Conservation (phyloP, 208 protist genomes). For the Trypanosoma congolense region DNA sequence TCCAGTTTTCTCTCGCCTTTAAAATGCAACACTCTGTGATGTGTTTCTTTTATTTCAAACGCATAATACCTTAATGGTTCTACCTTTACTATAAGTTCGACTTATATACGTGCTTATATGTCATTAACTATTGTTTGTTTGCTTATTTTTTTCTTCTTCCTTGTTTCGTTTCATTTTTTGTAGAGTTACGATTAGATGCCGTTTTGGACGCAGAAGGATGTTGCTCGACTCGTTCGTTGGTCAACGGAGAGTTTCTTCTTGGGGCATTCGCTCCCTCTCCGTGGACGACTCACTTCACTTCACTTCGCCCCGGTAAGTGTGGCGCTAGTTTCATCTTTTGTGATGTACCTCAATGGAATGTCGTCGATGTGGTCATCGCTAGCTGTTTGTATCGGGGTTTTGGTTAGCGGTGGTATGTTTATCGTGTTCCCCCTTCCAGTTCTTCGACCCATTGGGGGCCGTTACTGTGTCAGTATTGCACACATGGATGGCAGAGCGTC, state of each 20-base stretch:
- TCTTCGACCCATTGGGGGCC: constrained; percentile 43
- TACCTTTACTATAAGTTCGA: not conserved
- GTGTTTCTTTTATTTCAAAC: no score
- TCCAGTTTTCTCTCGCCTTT: no score
- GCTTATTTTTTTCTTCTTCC: constrained; percentile 5
- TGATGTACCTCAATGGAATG: constrained; percentile 13
- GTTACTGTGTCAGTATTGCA: constrained; percentile 36
- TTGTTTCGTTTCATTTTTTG: not conserved
- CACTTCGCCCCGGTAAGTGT: constrained; percentile 15
- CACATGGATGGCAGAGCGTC: constrained; percentile 28
- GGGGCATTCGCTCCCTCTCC: constrained; percentile 1
- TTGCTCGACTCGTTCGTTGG: not conserved
- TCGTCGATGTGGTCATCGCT: no score
- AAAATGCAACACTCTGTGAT: no score
- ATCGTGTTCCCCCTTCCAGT: constrained; percentile 36
- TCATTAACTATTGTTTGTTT: no score
- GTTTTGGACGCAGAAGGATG: not conserved
- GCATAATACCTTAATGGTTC: no score
- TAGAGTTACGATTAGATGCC: not conserved
- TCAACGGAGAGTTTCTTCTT: constrained; percentile 10
- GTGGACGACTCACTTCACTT: constrained; percentile 17
- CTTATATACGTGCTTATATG: no score
- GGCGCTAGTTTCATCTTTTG: not conserved
- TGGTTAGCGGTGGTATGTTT: constrained; percentile 23
- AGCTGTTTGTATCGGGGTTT: constrained; percentile 16